Evolutionary conservation across 2,329 filamentous ascomycete genomes (phyloP).

Genomic region (Aspergillus quadricinctus): DNA sequence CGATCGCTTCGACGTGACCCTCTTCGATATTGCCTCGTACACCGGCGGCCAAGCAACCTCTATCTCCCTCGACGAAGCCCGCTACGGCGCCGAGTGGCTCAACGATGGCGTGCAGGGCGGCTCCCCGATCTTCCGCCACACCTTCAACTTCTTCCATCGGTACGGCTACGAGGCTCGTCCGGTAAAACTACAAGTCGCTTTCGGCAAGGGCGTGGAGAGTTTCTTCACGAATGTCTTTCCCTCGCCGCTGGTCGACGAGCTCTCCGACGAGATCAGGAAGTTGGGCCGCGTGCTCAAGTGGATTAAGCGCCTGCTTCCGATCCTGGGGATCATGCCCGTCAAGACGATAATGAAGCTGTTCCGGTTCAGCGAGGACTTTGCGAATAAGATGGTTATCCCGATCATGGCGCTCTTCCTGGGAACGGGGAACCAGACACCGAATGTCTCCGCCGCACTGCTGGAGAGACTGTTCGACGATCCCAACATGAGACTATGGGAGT

Average conservation of each 20-base stretch:
- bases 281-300: constrained; percentile 53
- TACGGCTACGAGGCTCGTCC: constrained; percentile 55
- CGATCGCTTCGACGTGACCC: constrained; percentile 60
- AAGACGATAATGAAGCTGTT: constrained; percentile 63
- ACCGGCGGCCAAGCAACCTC: constrained; percentile 60
- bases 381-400: constrained; percentile 65
- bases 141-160: constrained; percentile 56
- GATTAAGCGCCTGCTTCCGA: constrained; percentile 51
- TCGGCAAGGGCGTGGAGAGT: constrained; percentile 52
- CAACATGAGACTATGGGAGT: constrained; percentile 58
- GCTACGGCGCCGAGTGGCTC: constrained; percentile 56
- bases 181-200: constrained; percentile 57
- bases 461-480: constrained; percentile 57
- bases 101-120: constrained; percentile 62
- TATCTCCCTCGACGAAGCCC: constrained; percentile 52
- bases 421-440: constrained; percentile 69
- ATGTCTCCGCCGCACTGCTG: constrained; percentile 65
- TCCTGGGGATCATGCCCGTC: constrained; percentile 57
- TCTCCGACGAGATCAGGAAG: constrained; percentile 52
- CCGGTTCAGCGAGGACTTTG: constrained; percentile 65
- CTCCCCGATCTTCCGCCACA: constrained; percentile 58
- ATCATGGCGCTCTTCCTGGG: constrained; percentile 70
- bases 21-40: constrained; percentile 57
- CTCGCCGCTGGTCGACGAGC: constrained; percentile 51
- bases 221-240: constrained; percentile 63